Percentiles rank a stretch among this genome's conserved stretches.
phyloP scores from a whole-genome alignment of 2,329 filamentous ascomycete genomes.

The Trichophaea hybrida region DNA sequence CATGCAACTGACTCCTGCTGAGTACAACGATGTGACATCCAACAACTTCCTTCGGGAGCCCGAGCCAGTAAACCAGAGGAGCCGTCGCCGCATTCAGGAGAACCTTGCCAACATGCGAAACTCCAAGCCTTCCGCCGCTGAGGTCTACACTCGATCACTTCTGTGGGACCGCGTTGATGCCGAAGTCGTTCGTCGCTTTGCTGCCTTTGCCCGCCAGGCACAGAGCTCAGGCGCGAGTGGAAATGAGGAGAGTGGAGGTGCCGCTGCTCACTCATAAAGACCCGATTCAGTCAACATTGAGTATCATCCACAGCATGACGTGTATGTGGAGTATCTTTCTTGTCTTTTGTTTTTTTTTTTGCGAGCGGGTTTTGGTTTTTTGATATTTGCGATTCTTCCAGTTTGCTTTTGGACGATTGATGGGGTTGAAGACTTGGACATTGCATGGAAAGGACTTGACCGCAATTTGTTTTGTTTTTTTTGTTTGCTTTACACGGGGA shows the following conservation, averaged over 20 bases:
- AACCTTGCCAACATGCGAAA: constrained; percentile 66
- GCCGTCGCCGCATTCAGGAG: constrained; percentile 63
- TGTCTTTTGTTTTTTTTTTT: constrained; percentile 30
- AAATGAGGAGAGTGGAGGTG: constrained; percentile 50
- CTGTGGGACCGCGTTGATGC: constrained; percentile 88
- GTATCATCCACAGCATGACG: neutral
- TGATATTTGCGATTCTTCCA: constrained; percentile 20
- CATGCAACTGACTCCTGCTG: constrained; percentile 70
- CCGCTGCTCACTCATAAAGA: constrained; percentile 3
- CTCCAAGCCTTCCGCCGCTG: constrained; percentile 59
- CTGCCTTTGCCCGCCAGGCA: constrained; percentile 31
- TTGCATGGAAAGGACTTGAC: constrained; percentile 25
- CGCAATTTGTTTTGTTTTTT: constrained; percentile 10
- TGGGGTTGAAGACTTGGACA: constrained; percentile 29
- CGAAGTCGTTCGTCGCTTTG: constrained; percentile 85
- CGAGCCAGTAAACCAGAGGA: constrained; percentile 44
- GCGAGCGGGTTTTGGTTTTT: constrained; percentile 24
- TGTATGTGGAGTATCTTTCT: constrained; percentile 14
- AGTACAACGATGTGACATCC: constrained; percentile 74
- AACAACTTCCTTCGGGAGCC: constrained; percentile 54
- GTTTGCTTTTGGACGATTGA: constrained; percentile 13
- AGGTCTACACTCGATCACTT: constrained; percentile 83
- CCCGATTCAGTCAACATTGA: neutral
- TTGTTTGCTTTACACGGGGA: constrained; percentile 18
- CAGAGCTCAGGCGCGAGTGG: constrained; percentile 18